These are phyloP conservation scores for Arabidopsis arenosa DNA, from an alignment of 345 rosid genomes.

Conservation along the genomic window DNA sequence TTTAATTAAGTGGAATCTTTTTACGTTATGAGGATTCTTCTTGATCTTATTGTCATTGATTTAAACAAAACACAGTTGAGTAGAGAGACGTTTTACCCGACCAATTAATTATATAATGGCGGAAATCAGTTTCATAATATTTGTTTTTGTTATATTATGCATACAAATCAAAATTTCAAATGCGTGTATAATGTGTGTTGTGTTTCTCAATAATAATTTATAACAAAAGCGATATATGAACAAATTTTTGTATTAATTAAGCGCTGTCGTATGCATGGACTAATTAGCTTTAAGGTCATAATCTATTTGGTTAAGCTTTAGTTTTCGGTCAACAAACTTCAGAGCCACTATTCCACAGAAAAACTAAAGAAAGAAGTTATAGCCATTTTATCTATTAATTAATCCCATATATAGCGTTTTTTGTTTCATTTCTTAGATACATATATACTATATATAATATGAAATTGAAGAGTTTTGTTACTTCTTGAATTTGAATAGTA, in stretches of 20 bases:
- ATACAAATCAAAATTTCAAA: conserved; percentile 3
- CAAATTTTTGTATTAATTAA: neutral
- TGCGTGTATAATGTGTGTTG: conserved; percentile 26
- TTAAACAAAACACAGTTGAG: conserved; percentile 24
- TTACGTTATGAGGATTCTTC: conserved; percentile 3
- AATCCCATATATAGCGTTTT: too few relatives aligned
- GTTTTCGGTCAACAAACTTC: conserved; percentile 29
- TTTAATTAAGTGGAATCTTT: conserved; percentile 23
- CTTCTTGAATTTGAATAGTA: too few relatives aligned
- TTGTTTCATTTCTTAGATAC: too few relatives aligned
- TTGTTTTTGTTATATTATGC: neutral
- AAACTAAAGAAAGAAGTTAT: neutral
- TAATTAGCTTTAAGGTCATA: conserved; percentile 13
- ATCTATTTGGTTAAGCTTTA: conserved; percentile 31
- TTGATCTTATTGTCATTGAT: conserved; percentile 21
- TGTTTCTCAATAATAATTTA: neutral
- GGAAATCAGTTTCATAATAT: neutral
- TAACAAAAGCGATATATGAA: neutral
- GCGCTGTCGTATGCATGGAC: neutral
- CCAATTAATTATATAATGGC: neutral
- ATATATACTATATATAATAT: too few relatives aligned
- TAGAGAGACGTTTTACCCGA: conserved; percentile 28
- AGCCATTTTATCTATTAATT: neutral
- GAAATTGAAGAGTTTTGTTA: too few relatives aligned
- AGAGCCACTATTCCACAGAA: neutral